Base-by-base conservation (phyloP, 768 basidiomycete genomes). In the Collybia mongolica region DNA sequence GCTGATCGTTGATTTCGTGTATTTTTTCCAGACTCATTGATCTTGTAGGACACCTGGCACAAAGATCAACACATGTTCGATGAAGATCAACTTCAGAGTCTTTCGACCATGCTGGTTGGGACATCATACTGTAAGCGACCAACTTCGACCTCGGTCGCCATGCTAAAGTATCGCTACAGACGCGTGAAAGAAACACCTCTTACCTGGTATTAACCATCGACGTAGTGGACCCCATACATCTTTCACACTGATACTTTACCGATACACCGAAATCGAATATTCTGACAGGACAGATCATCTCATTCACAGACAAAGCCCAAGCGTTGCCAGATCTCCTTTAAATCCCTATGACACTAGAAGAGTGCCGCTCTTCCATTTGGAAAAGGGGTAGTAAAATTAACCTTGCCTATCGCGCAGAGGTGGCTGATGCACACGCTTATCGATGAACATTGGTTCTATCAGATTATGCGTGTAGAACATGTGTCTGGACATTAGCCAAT, bases 81-180 rank as follows among this genome's bases (percentile, higher is more conserved):
- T 60, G 93, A 96, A 67, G 93, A 95, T 61, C 93, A 94, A 60
- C 67, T 94, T 43, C 87, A 90, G 64, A 88, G 83, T 57, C 78
- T 96, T 57, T 90, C 90, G 20, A 85, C 86, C 35, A 93, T 94
- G 83, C 75, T 95, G 32, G 89, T 91, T 23, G 93, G 93, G 39
- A 95, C 90, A 42, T 93, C 89, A 14, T 92, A 92, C 63, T 91
- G 88, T 89, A 62, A 72, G 84, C 72, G 39, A 24, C 37, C 38
- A 47, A 32, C 26, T 43, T 35, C 20, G 22, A 8, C 35, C 19
- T 19, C n/a, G 17, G 26, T 23, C 23, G 2, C 28, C 17, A 32
- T 29, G 19, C 32, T 54, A 38, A 53, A 18, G 24, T 51, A 20
- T 20, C 1, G 6, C 32, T 22, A 46, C 37, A 58, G 56, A 58